Evolutionary conservation across 495 filamentous ascomycete species (phyloP), one percentile per base, ranked within the genome.

Genomic region (Aspergillus carlsbadensis): DNA sequence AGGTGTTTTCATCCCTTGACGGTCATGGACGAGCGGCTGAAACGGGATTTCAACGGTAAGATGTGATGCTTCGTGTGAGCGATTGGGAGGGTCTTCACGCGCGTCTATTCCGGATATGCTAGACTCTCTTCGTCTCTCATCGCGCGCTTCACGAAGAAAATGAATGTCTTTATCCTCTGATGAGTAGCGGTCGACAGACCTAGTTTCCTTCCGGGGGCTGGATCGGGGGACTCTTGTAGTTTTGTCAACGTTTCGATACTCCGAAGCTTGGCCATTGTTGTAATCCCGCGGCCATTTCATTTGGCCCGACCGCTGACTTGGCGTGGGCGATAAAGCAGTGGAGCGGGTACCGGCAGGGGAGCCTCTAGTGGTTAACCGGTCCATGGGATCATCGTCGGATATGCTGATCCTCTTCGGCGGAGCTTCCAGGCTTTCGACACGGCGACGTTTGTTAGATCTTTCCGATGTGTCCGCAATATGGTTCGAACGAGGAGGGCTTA

Each of bases 391-490:
- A n/a, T 61, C 52, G 41, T 53, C 39, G 13, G 55, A 46, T 20
- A 61, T 56, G 17, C 40, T 54, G 15, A 45, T 34, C 8, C 33
- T 26, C 24, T 39, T 34, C 20, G 34, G 7, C 17, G 31, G 13
- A 15, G 43, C 42, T 29, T 56, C 52, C 6, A 29, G 35, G 15
- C 47, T 58, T 26, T 65, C 60, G 5, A 67, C 63, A 14, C 73
- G 73, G 21, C 41, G 68, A 21, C 69, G 70, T 51, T 77, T 76
- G 6, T 21, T 52, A 10, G 69, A 65, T 33, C 72, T 65, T 26
- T 51, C 56, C 26, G 67, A 63, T 7, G 62, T 50, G 2, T 56
- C 58, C 21, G 59, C 26, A 7, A 43, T 22, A 26, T 64, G 47
- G 3, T 52, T 59, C 22, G 64, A 24, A 7, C 42, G 50, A 6